Base-by-base conservation (phyloP, 345 rosid genomes). In the Populus euphratica region DNA sequence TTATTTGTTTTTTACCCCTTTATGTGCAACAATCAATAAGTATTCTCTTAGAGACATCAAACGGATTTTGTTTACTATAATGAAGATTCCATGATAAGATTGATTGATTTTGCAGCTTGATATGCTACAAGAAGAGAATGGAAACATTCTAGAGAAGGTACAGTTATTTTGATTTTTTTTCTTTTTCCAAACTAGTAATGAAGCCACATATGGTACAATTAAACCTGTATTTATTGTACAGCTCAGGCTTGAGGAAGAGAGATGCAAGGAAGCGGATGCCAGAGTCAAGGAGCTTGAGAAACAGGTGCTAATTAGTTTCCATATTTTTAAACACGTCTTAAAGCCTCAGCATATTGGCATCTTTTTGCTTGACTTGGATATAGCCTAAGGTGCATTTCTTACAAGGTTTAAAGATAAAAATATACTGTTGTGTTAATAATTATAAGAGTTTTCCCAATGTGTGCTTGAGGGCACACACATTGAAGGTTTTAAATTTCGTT, bases 71-170 rank as follows among this genome's bases (percentile, higher is more conserved):
- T 49, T 78, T 80, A 25, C 44, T n/a, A 49, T 23, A 41, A 41
- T 66, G 43, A 23, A 47, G 36, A 10, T 5, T n/a, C 66, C 10
- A 4, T 67, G 49, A 5, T 56, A 68, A 68, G 64, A 49, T 44
- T 50, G 36, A 64, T 35, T 54, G 33, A 23, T 41, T 49, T 41
- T 81, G 78, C 91, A 96, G 99, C 93, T 96, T 50, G 99, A 96
- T 81, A 90, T 94, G 92, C 83, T 90, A 59, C 85, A 82, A 79
- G 85, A 82, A 38, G 98, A 96, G 86, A 92, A 96, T 10, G 81
- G 59, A 31, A 82, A 72, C 76, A 65, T 74, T 18, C 49, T 82
- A 23, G 79, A 82, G 79, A 82, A 78, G 81, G 85, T 82, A 41
- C 31, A 5, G 3, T n/a, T 27, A 18, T 38, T 70, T 63, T 66